Base-by-base conservation (phyloP, 2,329 filamentous ascomycete genomes). In the Penicillium sp. region DNA sequence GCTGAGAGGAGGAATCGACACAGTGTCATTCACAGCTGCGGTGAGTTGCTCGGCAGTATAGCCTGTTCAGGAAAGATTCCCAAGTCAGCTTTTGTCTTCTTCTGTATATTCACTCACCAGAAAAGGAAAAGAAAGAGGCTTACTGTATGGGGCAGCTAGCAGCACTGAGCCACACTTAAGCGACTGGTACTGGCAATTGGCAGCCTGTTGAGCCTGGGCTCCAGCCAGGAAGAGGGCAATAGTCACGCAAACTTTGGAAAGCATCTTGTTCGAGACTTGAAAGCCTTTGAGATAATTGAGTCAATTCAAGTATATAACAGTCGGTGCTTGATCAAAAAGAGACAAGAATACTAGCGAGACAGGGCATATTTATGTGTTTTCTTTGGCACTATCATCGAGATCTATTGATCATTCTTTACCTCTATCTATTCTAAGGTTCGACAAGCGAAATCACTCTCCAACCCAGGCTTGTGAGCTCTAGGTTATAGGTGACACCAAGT, bases 1-100 rank as follows among this genome's bases (percentile, higher is more conserved):
- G 13, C n/a, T 38, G 16, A 60, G 5, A 9, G 21, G 2, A 2
- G 58, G 58, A 21, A 60, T 58, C 24, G 58, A 60, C 10, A 22
- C 22, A 16, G 58, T 60, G 43, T 60, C 58, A n/a, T 60, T 60
- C 36, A 58, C 51, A 38, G 58, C 58, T 3, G 55, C 48, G 14
- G 32, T 34, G 32, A 60, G 50, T 43, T 60, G 58, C 7, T 53
- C 47, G 7, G 29, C 27, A n/a, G 52, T 60, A 24, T 60, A 60
- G 40, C 24, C 58, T 50, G 24, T 31, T 55, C 14, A 39, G 9
- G 43, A 5, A 22, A 10, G 34, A 32, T 1, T n/a, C 2, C 16
- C 11, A n/a, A n/a, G 34, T 36, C 34, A 36, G 34, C 9, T 22
- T 18, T 21, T 46, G 14, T 43, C 7, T 24, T 11, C 24, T 4